Conservation (phyloP, 257 asterid species). For the Capsicum baccatum region DNA sequence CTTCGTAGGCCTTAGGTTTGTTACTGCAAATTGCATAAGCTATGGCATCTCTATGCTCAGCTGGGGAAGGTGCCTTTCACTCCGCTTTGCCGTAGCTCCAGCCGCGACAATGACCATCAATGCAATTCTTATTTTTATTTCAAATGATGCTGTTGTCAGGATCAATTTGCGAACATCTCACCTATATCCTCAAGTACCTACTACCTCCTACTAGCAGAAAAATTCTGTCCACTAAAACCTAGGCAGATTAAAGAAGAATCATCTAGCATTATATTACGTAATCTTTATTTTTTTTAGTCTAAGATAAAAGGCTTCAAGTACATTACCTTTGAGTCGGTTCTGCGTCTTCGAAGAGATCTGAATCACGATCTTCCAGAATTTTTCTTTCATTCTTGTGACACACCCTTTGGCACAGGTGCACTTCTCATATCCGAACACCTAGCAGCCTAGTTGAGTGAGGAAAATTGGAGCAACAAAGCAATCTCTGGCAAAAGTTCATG, state of each 20-base stretch:
- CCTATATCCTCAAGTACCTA: background rate
- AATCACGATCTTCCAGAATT: background rate
- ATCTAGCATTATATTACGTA: background rate
- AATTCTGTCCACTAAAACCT: background rate
- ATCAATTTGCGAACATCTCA: background rate
- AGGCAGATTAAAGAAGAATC: background rate
- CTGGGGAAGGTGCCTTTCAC: constrained; percentile 84
- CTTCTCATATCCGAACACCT: constrained; percentile 67
- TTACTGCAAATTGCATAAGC: constrained; percentile 27
- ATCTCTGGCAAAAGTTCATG: constrained; percentile 69
- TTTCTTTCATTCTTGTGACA: background rate
- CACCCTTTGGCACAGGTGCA: background rate
- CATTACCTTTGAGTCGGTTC: background rate
- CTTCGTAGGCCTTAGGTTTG: constrained; percentile 28
- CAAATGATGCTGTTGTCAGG: background rate
- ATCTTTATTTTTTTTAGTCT: background rate
- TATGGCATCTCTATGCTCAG: constrained; percentile 33
- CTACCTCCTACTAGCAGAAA: background rate
- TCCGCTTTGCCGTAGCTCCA: constrained; percentile 78
- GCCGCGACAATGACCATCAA: constrained; percentile 73
- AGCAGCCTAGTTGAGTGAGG: constrained; percentile 88
- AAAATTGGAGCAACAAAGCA: constrained; percentile 69
- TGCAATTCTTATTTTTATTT: constrained; percentile 46
- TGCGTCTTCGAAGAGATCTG: background rate
- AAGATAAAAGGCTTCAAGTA: background rate